A percentile compares a stretch with the other conserved stretches of the same genome.
phyloP scores from a whole-genome alignment of 2,329 filamentous ascomycete species.

The Triangularia setosa region DNA sequence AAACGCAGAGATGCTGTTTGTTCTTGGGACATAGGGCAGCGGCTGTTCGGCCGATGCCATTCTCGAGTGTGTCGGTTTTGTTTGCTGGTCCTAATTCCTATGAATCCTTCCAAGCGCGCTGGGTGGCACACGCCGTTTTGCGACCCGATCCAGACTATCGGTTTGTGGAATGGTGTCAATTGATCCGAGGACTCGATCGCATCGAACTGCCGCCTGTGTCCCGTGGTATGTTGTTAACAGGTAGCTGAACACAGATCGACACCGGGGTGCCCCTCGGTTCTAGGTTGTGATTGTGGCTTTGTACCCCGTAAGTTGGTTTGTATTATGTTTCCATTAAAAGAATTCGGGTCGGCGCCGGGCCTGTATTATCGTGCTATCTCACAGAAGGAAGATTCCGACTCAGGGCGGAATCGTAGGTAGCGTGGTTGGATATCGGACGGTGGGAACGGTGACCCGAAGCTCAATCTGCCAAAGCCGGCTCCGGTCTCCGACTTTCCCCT shows the following conservation, averaged over 20 bases:
- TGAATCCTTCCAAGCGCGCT: background rate
- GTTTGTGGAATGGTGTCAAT: background rate
- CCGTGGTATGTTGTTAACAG: background rate
- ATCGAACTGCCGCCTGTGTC: background rate
- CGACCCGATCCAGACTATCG: background rate
- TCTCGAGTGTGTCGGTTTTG: background rate
- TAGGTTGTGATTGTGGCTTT: background rate
- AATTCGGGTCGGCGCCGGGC: background rate
- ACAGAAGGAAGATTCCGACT: background rate
- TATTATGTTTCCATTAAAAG: background rate
- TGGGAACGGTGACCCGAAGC: background rate
- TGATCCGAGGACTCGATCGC: background rate
- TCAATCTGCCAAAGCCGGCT: background rate
- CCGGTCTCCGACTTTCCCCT: background rate
- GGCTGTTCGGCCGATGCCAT: constrained; percentile 6
- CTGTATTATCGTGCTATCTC: background rate
- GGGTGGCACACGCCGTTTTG: background rate
- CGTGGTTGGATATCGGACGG: background rate
- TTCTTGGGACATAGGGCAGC: background rate
- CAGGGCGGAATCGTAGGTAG: background rate
- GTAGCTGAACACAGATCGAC: background rate
- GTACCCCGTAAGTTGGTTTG: background rate
- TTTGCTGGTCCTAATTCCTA: background rate
- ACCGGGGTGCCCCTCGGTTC: background rate
- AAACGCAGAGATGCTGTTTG: constrained; percentile 6